These are phyloP conservation scores for Neurospora hispaniola DNA, from an alignment of 495 filamentous ascomycete genomes.

Conservation along the genomic window DNA sequence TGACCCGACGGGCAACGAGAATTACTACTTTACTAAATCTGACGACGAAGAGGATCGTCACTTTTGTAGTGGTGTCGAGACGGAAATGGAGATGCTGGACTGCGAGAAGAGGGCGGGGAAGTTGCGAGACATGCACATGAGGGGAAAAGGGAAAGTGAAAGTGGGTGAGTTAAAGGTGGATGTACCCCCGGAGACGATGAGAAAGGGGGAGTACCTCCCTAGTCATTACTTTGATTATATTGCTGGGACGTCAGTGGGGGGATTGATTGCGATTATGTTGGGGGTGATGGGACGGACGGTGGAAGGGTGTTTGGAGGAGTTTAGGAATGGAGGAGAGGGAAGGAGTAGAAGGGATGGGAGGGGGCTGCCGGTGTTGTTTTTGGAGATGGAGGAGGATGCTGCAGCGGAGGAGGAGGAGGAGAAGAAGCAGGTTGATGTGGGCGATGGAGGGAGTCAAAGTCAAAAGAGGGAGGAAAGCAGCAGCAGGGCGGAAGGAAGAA, in stretches of 20 bases:
- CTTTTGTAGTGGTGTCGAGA: too few relatives aligned
- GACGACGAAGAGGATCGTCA: neutral
- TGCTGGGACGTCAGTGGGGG: constrained; percentile 28
- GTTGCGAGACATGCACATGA: neutral
- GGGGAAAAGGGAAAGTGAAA: neutral
- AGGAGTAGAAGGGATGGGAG: neutral
- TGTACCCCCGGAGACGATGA: constrained; percentile 30
- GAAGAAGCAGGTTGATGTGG: neutral
- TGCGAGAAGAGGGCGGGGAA: neutral
- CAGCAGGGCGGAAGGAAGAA: neutral
- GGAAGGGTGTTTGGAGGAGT: constrained; percentile 21
- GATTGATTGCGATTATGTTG: constrained; percentile 27
- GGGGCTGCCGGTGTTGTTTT: neutral
- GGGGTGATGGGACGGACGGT: constrained; percentile 20
- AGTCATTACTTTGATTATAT: constrained; percentile 39
- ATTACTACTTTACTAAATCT: neutral
- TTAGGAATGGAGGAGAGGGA: constrained; percentile 1
- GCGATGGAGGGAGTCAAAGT: neutral
- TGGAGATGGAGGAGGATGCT: neutral
- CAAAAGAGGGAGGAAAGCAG: neutral
- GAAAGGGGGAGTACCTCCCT: constrained; percentile 34
- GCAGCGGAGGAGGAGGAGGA: too few relatives aligned
- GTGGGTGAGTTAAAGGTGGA: neutral
- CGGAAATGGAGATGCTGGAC: neutral
- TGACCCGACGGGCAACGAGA: constrained; percentile 15